phyloP scores from a whole-genome alignment of 768 basidiomycete genomes.

The Dacryopinax primogenitus region DNA sequence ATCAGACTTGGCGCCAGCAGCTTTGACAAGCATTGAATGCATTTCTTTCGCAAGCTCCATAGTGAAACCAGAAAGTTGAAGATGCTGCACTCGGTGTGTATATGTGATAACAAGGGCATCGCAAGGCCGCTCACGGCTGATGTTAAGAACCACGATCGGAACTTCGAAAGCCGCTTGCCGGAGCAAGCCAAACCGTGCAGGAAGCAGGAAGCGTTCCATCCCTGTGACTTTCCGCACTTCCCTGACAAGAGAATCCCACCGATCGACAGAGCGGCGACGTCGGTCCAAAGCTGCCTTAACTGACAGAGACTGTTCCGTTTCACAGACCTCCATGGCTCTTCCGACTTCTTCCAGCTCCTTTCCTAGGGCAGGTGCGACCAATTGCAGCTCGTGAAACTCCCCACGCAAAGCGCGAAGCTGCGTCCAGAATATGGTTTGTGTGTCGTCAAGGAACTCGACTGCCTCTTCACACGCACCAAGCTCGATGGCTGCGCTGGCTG shows the following conservation, averaged over 20 bases:
- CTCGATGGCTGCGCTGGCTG: constrained; percentile 8
- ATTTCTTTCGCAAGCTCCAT: not conserved
- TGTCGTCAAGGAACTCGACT: constrained; percentile 10
- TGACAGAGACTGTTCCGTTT: not conserved
- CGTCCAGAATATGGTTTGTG: constrained; percentile 5
- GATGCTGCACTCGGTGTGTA: not conserved
- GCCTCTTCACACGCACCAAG: constrained; percentile 1
- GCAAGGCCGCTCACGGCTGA: constrained; percentile 10
- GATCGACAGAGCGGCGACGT: not conserved
- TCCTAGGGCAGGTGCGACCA: not conserved
- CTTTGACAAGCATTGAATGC: not conserved
- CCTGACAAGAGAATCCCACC: not conserved
- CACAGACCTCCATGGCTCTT: not conserved
- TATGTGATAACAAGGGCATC: constrained; percentile 11
- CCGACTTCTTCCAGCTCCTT: not conserved
- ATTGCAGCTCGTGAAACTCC: not conserved
- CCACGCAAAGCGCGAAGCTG: not conserved
- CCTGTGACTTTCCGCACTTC: constrained; percentile 8
- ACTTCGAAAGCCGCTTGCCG: constrained; percentile 7
- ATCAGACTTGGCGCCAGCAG: not conserved
- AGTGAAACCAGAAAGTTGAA: constrained; percentile 4
- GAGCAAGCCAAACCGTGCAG: not conserved
- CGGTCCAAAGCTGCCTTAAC: not conserved
- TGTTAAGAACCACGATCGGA: constrained; percentile 12
- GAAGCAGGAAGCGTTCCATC: constrained; percentile 8